Evolutionary conservation across 345 rosid genomes (phyloP), one percentile per base, ranked within the genome.

Genomic region (Syzygium grande): DNA sequence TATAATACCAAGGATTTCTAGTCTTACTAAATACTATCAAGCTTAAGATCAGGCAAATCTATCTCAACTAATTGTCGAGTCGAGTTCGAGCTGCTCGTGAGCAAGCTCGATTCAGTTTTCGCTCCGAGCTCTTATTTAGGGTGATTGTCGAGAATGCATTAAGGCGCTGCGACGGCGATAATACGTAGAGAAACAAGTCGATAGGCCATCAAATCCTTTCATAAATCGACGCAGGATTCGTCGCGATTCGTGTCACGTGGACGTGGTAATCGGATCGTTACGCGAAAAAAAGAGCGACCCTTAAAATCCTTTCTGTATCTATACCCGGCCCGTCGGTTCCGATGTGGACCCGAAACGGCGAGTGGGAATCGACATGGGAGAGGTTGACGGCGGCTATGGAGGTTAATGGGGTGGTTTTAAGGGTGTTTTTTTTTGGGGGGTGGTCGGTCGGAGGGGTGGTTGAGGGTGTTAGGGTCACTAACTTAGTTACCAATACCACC

Each of bases 91-190:
- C 1, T 73, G 0, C 15, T 38, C 49, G 38, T 25, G 11, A 38
- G 7, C 80, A 11, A 11, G 46, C 15, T 19, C 4, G 8, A 34
- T 38, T 73, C 2, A 1, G 3, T 68, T 21, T 21, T 17, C 25
- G 9, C 22, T 73, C 19, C 7, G 0, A 73, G 13, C 46, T 34
- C 80, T 34, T 34, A 9, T 9, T 19, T 9, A 34, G 7, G 80
- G 13, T 3, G 1, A 73, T 2, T 19, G 49, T 19, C 2, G 4
- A 34, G 7, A 34, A 9, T 73, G 14, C 3, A 34, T 19, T 10
- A 9, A 19, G 14, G 1, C 0, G 4, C 4, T 2, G 11, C 4
- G 1, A 19, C 0, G 49, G 80, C 49, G 1, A 2, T 1, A 11
- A 38, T 34, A 10, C 80, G 5, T 1, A 38, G 23, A 38, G 14